Conservation (phyloP, 1,284 basidiomycete genomes). For the Sporisorium sorghi region DNA sequence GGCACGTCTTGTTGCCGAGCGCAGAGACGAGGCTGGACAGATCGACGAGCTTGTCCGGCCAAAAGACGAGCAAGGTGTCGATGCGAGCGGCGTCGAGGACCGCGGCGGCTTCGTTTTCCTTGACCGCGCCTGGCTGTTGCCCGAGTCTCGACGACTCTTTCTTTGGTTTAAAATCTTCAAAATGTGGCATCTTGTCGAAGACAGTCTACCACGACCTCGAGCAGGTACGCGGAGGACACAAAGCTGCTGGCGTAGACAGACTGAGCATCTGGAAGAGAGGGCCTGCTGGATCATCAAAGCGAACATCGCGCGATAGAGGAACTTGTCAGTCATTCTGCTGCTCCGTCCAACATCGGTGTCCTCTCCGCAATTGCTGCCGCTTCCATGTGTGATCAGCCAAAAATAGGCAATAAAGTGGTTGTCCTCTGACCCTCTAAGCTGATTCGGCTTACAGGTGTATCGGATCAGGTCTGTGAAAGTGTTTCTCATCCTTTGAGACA, state of each 20-base stretch:
- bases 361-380: slow-evolving; percentile 1
- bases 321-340: slow-evolving; percentile 10
- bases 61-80: slow-evolving; percentile 41
- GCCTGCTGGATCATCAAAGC: slow-evolving; percentile 4
- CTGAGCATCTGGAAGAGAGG: slow-evolving; percentile 24
- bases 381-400: slow-evolving; percentile 45
- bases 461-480: slow-evolving; percentile 60
- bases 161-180: slow-evolving; percentile 21
- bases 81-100: slow-evolving; percentile 3
- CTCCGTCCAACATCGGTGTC: background rate
- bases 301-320: background rate
- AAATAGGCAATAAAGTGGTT: slow-evolving; percentile 53
- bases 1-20: background rate
- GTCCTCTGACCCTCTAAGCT: slow-evolving; percentile 52
- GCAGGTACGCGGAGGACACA: slow-evolving; percentile 35
- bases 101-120: no score
- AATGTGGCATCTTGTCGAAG: slow-evolving; percentile 24
- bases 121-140: background rate
- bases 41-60: slow-evolving; percentile 34
- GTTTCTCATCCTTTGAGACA: slow-evolving; percentile 46
- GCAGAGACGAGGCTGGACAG: slow-evolving; percentile 3
- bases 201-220: slow-evolving; percentile 46
- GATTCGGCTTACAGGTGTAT: slow-evolving; percentile 46
- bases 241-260: slow-evolving; percentile 8
- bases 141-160: slow-evolving; percentile 2